Base-by-base conservation (phyloP, 495 filamentous ascomycete species). In the Daldinia loculata region DNA sequence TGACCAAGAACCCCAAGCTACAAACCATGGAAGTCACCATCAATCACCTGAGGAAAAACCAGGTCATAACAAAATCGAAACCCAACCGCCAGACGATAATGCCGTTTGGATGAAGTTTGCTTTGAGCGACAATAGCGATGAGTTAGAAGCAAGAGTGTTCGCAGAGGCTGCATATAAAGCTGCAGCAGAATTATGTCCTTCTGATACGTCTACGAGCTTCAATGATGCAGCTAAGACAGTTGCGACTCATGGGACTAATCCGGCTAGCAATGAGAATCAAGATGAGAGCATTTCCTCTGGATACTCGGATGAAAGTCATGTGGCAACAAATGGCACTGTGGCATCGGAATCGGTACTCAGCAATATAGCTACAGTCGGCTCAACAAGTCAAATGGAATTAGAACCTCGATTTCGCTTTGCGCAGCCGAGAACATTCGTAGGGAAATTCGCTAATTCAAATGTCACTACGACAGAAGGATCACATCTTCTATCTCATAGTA, bases 341-440 rank as follows among this genome's bases (percentile, higher is more conserved):
- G 67, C 43, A 24, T 78, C 76, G 45, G 76, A 77, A 17, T 56
- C 70, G 14, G 56, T 71, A 19, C 55, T 24, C 9, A 80, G 78
- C 52, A 72, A 65, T 30, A 34, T 61, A 36, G 75, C 71, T n/a
- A 72, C 69, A 7, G 45, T 52, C 3, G 73, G 66, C 27, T 74
- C 76, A 34, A 58, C 66, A 43, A 67, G 15, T 48, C 50, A 66
- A 11, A 45, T 38, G 15, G 75, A 74, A 26, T 17, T 55, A 30
- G 67, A 71, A 55, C 67, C 77, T 6, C 72, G 74, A 1, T 78
- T 78, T 56, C 72, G 73, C 43, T 83, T 83, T 53, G 67, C 64
- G 24, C 72, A 75, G 26, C 81, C 81, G n/a, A 83, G 77, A 62
- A 72, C 73, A 6, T 84, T 83, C 56, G 67, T 82, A 30, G 82